Conservation (phyloP, 208 protist genomes). For the Leptomonas pyrrhocoris region DNA sequence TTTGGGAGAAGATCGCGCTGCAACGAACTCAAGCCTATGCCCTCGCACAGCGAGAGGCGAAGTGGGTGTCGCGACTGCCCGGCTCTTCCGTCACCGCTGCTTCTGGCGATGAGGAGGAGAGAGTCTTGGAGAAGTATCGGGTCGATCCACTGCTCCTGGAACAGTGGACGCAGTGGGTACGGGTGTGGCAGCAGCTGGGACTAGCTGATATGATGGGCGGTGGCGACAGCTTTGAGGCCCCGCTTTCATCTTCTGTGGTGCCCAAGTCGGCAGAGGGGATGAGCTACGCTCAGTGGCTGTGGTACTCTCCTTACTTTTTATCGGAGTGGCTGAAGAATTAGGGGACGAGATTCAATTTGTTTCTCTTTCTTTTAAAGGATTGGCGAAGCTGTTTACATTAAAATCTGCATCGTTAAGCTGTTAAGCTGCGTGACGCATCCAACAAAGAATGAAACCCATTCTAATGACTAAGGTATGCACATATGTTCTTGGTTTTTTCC, state of each 20-base stretch:
- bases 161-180: conserved; percentile 45
- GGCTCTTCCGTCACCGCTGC: conserved; percentile 4
- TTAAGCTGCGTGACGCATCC: too few species aligned
- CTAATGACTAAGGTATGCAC: too few species aligned
- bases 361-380: too few species aligned
- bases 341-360: too few species aligned
- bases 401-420: too few species aligned
- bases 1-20: conserved; percentile 60
- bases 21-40: conserved; percentile 18
- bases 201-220: conserved; percentile 7
- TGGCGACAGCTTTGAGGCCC: not conserved
- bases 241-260: not conserved
- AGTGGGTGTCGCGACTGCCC: conserved; percentile 30
- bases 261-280: conserved; percentile 22
- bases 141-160: conserved; percentile 42
- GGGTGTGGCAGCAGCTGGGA: conserved; percentile 34
- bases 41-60: conserved; percentile 30
- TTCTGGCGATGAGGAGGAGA: conserved; percentile 12
- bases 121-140: not conserved
- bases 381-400: not conserved
- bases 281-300: conserved; percentile 49
- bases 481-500: too few species aligned
- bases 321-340: conserved; percentile 24
- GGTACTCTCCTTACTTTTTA: conserved; percentile 61
- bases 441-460: too few species aligned